These are phyloP conservation scores for Blumeria hordei DNA, from an alignment of 2,329 filamentous ascomycete genomes.

Conservation along the genomic window DNA sequence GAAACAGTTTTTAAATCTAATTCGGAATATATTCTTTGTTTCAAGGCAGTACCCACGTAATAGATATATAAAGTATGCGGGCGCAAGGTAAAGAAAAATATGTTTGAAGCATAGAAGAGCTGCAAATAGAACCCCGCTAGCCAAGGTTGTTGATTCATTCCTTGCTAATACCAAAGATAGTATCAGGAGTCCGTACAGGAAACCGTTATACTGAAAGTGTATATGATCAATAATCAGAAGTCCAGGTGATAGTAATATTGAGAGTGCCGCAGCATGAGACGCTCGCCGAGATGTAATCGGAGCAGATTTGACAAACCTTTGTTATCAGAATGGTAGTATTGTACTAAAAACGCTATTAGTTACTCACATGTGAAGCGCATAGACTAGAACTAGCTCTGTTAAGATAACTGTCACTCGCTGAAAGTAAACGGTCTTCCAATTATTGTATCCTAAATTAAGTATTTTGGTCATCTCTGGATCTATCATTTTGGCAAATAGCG, in stretches of 20 bases:
- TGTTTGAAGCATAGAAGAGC: constrained; percentile 82
- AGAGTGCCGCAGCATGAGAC: constrained; percentile 68
- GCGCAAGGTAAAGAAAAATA: constrained; percentile 89
- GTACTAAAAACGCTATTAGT: not conserved
- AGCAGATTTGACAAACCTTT: constrained; percentile 51
- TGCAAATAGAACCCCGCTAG: constrained; percentile 66
- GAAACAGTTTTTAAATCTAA: constrained; percentile 54
- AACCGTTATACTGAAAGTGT: constrained; percentile 97
- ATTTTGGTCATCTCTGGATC: constrained; percentile 67
- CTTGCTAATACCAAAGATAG: constrained; percentile 68
- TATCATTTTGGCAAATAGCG: constrained; percentile 50
- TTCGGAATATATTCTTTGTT: constrained; percentile 47
- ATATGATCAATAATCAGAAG: constrained; percentile 95
- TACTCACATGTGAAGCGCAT: constrained; percentile 50
- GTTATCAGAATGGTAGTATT: constrained; percentile 8
- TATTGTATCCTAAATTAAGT: constrained; percentile 62
- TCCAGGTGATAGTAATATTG: constrained; percentile 74
- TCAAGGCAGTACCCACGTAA: constrained; percentile 77
- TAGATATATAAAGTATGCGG: constrained; percentile 85
- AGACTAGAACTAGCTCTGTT: constrained; percentile 64
- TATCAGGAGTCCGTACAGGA: constrained; percentile 77
- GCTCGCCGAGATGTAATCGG: constrained; percentile 41
- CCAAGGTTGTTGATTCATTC: constrained; percentile 46
- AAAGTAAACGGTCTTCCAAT: constrained; percentile 85
- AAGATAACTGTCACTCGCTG: constrained; percentile 72